Evolutionary conservation across 208 protist genomes (phyloP).

Genomic region (Angomonas desouzai): DNA sequence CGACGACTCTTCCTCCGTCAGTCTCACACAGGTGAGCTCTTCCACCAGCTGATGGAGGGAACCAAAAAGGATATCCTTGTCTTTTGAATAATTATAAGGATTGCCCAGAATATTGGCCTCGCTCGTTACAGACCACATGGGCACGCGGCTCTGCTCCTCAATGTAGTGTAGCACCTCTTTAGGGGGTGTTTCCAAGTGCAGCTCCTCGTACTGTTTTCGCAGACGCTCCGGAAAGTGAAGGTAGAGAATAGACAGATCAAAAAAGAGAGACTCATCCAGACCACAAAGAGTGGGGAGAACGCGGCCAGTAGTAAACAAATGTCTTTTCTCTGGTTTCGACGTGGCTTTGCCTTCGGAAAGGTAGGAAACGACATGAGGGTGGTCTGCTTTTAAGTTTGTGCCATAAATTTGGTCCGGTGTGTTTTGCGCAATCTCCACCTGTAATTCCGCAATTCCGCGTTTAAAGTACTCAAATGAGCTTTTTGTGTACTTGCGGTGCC

Average conservation of each 20-base stretch:
- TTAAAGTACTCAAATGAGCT: constrained; percentile 3
- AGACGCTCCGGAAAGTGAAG: constrained; percentile 22
- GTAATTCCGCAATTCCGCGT: background rate
- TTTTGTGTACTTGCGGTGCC: background rate
- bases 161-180: constrained; percentile 28
- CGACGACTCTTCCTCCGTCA: constrained; percentile 11
- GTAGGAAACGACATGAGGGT: background rate
- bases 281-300: constrained; percentile 29
- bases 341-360: background rate
- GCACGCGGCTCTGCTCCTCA: constrained; percentile 26
- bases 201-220: constrained; percentile 25
- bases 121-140: constrained; percentile 52
- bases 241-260: constrained; percentile 27
- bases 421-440: constrained; percentile 4
- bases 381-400: background rate
- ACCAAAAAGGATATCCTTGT: constrained; percentile 34
- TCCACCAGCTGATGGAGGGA: constrained; percentile 63
- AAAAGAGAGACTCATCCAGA: constrained; percentile 19
- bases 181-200: constrained; percentile 19
- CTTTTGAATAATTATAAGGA: constrained; percentile 19
- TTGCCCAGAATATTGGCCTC: constrained; percentile 31
- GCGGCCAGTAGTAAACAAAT: constrained; percentile 11
- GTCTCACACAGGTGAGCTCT: constrained; percentile 50
- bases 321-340: background rate
- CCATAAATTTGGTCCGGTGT: background rate